A percentile compares a stretch with the other conserved stretches of the same genome.
Evolutionary conservation across 139 green algal genomes (phyloP).

Genomic region (Auxenochlorella protothecoides): DNA sequence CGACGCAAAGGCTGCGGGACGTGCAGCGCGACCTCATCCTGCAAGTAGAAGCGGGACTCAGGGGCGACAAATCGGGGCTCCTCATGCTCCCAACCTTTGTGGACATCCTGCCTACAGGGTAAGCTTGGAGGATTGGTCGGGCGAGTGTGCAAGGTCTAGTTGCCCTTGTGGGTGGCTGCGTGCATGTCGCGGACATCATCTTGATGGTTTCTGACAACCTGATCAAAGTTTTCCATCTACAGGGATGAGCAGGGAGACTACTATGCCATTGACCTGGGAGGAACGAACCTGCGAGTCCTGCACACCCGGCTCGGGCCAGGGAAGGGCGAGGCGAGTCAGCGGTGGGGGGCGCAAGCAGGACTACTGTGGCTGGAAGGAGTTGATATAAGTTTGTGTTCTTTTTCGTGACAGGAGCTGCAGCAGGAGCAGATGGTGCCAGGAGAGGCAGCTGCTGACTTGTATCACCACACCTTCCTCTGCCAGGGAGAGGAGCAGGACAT

Average conservation of each 20-base stretch:
- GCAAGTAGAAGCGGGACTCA: conserved; percentile 21
- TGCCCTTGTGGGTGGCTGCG: too few relatives aligned
- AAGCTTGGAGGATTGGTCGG: background rate
- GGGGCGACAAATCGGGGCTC: conserved; percentile 2
- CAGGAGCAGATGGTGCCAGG: background rate
- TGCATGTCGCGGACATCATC: too few relatives aligned
- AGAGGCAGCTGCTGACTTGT: background rate
- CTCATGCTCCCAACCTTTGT: conserved; percentile 47
- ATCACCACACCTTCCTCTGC: too few relatives aligned
- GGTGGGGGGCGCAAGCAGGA: too few relatives aligned
- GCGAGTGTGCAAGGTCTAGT: too few relatives aligned
- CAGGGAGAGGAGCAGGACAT: background rate
- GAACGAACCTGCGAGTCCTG: conserved; percentile 79
- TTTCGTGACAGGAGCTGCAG: background rate
- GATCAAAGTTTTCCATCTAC: conserved; percentile 1
- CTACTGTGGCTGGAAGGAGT: too few relatives aligned
- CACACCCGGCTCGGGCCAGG: conserved; percentile 31
- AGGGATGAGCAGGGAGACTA: conserved; percentile 56
- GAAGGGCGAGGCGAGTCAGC: background rate
- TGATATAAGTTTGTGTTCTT: conserved; percentile 1
- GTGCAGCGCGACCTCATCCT: conserved; percentile 11
- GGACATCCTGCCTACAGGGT: conserved; percentile 32
- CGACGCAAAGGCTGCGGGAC: background rate
- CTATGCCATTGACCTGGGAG: conserved; percentile 78
- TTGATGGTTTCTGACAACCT: too few relatives aligned